Evolutionary conservation across 768 basidiomycete genomes (phyloP).

Genomic region (Gymnopilus dilepis): DNA sequence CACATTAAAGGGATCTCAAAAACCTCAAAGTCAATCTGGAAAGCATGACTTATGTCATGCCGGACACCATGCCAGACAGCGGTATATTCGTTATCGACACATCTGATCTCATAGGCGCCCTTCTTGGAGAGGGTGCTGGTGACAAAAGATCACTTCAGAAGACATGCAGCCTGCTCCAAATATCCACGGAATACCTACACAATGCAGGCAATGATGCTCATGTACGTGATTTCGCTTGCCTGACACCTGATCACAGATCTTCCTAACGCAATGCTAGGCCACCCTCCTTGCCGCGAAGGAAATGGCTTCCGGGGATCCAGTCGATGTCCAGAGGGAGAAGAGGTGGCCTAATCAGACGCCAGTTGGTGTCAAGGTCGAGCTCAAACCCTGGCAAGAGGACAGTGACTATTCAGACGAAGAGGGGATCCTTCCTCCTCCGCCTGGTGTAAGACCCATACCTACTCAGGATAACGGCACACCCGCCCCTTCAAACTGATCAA

Average conservation of each 20-base stretch:
- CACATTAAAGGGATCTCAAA: conserved; percentile 56
- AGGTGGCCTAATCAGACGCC: conserved; percentile 75
- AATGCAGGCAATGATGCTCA: conserved; percentile 90
- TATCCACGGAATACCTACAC: conserved; percentile 63
- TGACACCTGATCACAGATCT: not conserved
- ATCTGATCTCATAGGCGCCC: conserved; percentile 72
- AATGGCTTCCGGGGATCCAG: conserved; percentile 76
- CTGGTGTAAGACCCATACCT: conserved; percentile 12
- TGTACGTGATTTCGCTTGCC: conserved; percentile 47
- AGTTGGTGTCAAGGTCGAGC: conserved; percentile 55
- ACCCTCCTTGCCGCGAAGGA: conserved; percentile 66
- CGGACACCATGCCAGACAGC: conserved; percentile 53
- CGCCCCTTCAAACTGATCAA: not conserved
- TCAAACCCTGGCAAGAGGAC: conserved; percentile 66
- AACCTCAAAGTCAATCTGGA: conserved; percentile 60
- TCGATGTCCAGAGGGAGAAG: conserved; percentile 78
- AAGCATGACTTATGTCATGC: conserved; percentile 58
- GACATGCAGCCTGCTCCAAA: conserved; percentile 65
- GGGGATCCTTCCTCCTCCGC: conserved; percentile 36
- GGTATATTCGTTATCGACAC: conserved; percentile 78
- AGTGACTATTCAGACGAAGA: conserved; percentile 53
- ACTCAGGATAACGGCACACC: not conserved
- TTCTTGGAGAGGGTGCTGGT: conserved; percentile 63
- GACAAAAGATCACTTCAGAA: conserved; percentile 63
- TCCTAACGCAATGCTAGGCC: conserved; percentile 51